Evolutionary conservation across 768 basidiomycete genomes (phyloP).

Genomic region (Leucosporidium scottii): DNA sequence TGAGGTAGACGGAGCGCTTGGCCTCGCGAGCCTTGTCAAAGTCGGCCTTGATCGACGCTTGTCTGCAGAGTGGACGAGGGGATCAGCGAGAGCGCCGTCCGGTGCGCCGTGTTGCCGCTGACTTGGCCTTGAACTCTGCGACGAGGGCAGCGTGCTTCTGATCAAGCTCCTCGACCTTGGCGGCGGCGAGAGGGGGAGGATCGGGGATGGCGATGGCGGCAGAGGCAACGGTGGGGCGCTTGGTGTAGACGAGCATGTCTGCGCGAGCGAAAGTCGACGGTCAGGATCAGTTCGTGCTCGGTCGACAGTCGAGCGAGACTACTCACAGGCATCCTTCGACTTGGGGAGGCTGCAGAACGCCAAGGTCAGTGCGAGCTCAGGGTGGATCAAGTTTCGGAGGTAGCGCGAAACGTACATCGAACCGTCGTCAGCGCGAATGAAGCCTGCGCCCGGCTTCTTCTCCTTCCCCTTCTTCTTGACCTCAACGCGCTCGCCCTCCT

Average conservation of each 20-base stretch:
- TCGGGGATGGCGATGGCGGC: not conserved
- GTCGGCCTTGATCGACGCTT: conserved; percentile 32
- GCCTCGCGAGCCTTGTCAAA: conserved; percentile 53
- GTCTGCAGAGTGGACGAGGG: not conserved
- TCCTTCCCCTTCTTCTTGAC: conserved; percentile 42
- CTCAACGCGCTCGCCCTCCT: conserved; percentile 22
- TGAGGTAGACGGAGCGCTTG: conserved; percentile 57
- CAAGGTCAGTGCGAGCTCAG: not conserved
- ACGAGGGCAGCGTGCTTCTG: conserved; percentile 53
- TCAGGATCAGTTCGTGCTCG: fast-evolving
- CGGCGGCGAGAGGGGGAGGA: conserved; percentile 51
- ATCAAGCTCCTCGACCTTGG: conserved; percentile 55
- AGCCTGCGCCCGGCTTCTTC: conserved; percentile 1
- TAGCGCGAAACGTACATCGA: not conserved
- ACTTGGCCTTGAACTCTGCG: conserved; percentile 47
- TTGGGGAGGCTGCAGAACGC: conserved; percentile 15
- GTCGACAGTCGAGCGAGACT: too few relatives aligned
- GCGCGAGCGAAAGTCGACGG: not conserved
- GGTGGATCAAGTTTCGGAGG: fast-evolving
- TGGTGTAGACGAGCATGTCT: conserved; percentile 84
- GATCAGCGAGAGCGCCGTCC: too few relatives aligned
- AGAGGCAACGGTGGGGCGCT: conserved; percentile 40
- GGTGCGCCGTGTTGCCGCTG: not conserved
- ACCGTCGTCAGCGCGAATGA: conserved; percentile 5
- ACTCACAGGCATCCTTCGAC: conserved; percentile 37